These are phyloP conservation scores for Talaromyces sp. DNA, from an alignment of 2,329 filamentous ascomycete species.

Conservation along the genomic window DNA sequence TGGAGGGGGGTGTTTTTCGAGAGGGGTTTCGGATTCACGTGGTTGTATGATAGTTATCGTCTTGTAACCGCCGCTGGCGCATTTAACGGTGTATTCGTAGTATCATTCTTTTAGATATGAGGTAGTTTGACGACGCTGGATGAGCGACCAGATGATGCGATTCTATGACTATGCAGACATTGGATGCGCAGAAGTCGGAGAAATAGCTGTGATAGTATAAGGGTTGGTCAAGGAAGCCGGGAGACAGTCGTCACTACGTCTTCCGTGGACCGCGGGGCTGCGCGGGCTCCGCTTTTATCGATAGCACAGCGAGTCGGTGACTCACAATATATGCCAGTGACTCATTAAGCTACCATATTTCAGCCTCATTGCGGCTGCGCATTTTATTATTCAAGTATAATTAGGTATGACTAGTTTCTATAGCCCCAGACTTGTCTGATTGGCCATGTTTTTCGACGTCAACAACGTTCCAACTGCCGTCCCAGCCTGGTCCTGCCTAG, in stretches of 20 bases:
- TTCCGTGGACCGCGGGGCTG: slow-evolving; percentile 11
- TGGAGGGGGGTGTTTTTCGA: background rate
- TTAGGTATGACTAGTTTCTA: background rate
- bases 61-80: slow-evolving; percentile 28
- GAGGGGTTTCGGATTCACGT: slow-evolving; percentile 9
- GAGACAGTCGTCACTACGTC: background rate
- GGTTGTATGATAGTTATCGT: slow-evolving; percentile 17
- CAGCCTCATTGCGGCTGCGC: background rate
- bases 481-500: background rate
- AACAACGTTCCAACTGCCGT: background rate
- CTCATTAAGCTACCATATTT: background rate
- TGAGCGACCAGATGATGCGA: background rate
- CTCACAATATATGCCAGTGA: background rate
- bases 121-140: background rate
- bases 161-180: background rate
- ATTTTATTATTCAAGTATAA: background rate
- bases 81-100: slow-evolving; percentile 38
- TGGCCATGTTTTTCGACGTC: background rate
- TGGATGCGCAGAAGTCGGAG: background rate
- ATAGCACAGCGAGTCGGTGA: background rate
- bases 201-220: background rate
- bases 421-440: slow-evolving; percentile 1
- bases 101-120: slow-evolving; percentile 31
- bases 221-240: background rate
- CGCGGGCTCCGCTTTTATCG: slow-evolving; percentile 13